Evolutionary conservation across 2,329 filamentous ascomycete genomes (phyloP), one percentile per base, ranked within the genome.

Genomic region (Fusarium sp.): DNA sequence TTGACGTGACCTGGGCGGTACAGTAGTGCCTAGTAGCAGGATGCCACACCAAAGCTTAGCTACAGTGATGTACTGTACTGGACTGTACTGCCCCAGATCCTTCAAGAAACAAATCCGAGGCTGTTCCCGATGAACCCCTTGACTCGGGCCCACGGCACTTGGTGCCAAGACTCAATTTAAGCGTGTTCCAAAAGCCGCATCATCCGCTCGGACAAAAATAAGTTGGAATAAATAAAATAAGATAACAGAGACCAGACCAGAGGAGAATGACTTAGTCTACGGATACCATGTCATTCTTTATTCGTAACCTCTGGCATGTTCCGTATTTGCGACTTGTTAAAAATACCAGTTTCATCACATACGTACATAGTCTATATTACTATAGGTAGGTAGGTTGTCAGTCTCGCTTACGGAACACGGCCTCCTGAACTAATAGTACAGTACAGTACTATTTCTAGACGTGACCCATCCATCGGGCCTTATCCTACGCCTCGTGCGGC

Each of bases 111-210:
- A 48, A 64, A 53, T 55, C 56, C 66, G 55, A 66, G 51, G 54
- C 66, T 72, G 62, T 71, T 58, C 60, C 60, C 65, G 61, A 66
- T 42, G 27, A 54, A 58, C 43, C 55, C 62, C 59, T 62, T 53
- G 50, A 51, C 61, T 72, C 76, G 76, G 76, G 71, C 68, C 66
- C 67, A 77, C 76, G 76, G 76, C 75, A 77, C 67, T 72, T 76
- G 66, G 66, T 73, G 72, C 72, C 72, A 74, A 74, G 72, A 58
- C 58, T 53, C 20, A 61, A 69, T 49, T 63, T 62, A 63, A 63
- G 66, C 32, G 14, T 62, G 65, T 58, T 66, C 65, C 64, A 65
- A 67, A 63, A 76, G 72, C 73, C 74, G 74, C 70, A 75, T 70
- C 75, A 73, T 73, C 73, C 73, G 73, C 70, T 59, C 54, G 56